A percentile compares a stretch with the other conserved stretches of the same genome.
These are phyloP conservation scores for Serpula lacrymans DNA, from an alignment of 768 basidiomycete species.

Conservation along the genomic window DNA sequence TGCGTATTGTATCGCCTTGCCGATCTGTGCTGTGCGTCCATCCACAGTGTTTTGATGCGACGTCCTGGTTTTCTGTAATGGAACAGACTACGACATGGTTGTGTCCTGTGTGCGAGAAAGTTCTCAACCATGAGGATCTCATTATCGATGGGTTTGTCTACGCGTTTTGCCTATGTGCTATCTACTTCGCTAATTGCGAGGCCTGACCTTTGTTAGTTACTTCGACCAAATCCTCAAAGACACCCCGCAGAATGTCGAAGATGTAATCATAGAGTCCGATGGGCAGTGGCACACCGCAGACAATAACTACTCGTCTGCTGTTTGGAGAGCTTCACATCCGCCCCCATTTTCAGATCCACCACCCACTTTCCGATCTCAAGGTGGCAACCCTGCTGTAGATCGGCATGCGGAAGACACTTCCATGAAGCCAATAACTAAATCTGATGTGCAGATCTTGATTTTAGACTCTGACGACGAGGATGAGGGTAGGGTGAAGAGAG, in stretches of 20 bases:
- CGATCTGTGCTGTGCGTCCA: slow-evolving; percentile 88
- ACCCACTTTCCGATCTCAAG: too few relatives aligned
- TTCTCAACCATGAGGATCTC: slow-evolving; percentile 73
- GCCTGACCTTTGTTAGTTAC: slow-evolving; percentile 67
- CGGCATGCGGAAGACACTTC: slow-evolving; percentile 19
- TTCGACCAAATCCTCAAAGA: slow-evolving; percentile 80
- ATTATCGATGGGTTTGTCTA: slow-evolving; percentile 83
- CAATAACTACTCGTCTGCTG: slow-evolving; percentile 72
- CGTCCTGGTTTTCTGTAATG: slow-evolving; percentile 92
- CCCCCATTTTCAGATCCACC: slow-evolving; percentile 21
- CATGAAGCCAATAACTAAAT: slow-evolving; percentile 41
- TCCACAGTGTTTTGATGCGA: slow-evolving; percentile 93
- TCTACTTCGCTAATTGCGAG: too few relatives aligned
- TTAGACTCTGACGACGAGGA: slow-evolving; percentile 77
- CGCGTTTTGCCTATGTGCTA: too few relatives aligned
- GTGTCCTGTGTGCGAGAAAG: slow-evolving; percentile 90
- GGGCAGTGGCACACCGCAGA: slow-evolving; percentile 96
- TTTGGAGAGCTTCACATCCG: slow-evolving; percentile 64
- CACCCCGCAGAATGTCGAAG: slow-evolving; percentile 79
- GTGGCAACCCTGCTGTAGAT: slow-evolving; percentile 12
- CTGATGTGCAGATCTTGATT: slow-evolving; percentile 59
- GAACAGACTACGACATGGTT: slow-evolving; percentile 95
- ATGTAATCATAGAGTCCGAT: slow-evolving; percentile 90
- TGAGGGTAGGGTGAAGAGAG: slow-evolving; percentile 70
- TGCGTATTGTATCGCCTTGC: slow-evolving; percentile 79